Evolutionary conservation across 2,329 filamentous ascomycete species (phyloP), one percentile per base, ranked within the genome.

Genomic region (Coleophoma crateriformis): DNA sequence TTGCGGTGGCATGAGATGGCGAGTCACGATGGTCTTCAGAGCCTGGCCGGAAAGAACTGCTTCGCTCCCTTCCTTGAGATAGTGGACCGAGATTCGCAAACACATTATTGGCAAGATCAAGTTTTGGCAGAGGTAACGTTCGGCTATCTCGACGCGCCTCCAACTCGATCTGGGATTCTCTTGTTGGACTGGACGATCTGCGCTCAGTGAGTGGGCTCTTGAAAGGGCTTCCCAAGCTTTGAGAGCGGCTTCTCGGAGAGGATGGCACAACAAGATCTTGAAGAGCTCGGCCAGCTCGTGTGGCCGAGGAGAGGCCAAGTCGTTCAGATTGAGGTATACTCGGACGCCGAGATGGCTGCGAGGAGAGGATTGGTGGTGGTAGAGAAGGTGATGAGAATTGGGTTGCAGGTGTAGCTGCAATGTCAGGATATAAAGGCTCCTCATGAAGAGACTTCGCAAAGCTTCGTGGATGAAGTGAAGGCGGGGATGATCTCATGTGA

Each of bases 221-320:
- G 47, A 66, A 66, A 4, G 64, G 64, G 27, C 64, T 65, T 15
- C 62, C 60, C 19, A 66, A 49, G 47, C 59, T 64, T 41, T 63
- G 57, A n/a, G 64, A 62, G 42, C 61, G 54, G 22, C 51, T 56
- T 54, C 62, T 57, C 27, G 61, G 52, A 20, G 61, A 61, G n/a
- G 58, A 58, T 33, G 61, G 62, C 14, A 63, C 56, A 40, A 62
- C 45, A 7, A 63, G 58, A 48, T 64, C 59, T 50, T 66, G 64
- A 12, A 66, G 56, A 50, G 57, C 57, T n/a, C 58, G 63, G n/a
- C 64, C 64, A 46, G 63, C 54, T 43, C 61, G 58, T 17, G 56
- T 58, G 47, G 58, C 59, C 7, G 63, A 61, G 27, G 63, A 64
- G 7, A 65, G 46, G 22, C 49, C 47, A 27, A 57, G 61, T 11